Evolutionary conservation across 768 basidiomycete genomes (phyloP).

Genomic region (Tephrocybe sp.): DNA sequence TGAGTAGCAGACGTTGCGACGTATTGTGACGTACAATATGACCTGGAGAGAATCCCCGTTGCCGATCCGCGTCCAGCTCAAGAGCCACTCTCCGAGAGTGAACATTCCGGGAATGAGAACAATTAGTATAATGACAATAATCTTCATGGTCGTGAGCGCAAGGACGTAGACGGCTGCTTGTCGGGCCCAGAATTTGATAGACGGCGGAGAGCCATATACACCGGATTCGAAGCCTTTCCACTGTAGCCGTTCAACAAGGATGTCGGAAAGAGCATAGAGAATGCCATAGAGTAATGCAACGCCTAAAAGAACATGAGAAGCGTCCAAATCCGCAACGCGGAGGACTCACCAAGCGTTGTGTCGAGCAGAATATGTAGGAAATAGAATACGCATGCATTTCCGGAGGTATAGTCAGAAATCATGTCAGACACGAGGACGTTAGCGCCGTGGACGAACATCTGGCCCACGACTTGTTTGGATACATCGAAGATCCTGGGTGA

Average conservation of each 20-base stretch:
- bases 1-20: too few species aligned
- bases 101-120: constrained; percentile 70
- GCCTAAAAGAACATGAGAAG: constrained; percentile 58
- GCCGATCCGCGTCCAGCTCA: constrained; percentile 73
- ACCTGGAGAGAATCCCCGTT: constrained; percentile 69
- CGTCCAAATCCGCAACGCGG: not conserved
- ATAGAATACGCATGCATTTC: constrained; percentile 90
- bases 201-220: constrained; percentile 85
- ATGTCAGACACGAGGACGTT: constrained; percentile 81
- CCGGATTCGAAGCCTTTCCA: constrained; percentile 84
- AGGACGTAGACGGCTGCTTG: constrained; percentile 83
- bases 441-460: constrained; percentile 75
- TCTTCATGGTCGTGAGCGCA: constrained; percentile 84
- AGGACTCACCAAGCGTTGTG: constrained; percentile 77
- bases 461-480: constrained; percentile 87
- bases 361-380: constrained; percentile 93
- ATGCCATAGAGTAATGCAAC: constrained; percentile 80
- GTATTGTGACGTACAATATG: constrained; percentile 70
- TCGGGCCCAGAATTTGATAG: constrained; percentile 66
- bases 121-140: constrained; percentile 80
- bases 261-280: constrained; percentile 60
- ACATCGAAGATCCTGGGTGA: constrained; percentile 82
- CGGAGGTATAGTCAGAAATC: constrained; percentile 63
- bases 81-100: constrained; percentile 79
- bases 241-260: constrained; percentile 62